Evolutionary conservation across 768 basidiomycete genomes (phyloP).

Genomic region (Auriscalpium vulgare): DNA sequence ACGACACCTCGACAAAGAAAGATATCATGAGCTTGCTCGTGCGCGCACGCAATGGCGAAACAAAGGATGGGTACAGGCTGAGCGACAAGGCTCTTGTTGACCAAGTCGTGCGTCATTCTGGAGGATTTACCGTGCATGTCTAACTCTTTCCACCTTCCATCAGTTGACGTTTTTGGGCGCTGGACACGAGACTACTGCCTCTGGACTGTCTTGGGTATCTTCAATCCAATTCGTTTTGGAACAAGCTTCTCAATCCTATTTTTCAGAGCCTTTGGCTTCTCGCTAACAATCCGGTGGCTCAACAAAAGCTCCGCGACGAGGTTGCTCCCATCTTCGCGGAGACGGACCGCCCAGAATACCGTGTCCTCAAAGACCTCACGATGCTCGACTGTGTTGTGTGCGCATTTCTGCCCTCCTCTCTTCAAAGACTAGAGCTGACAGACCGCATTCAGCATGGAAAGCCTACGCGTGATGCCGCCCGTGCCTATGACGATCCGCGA

Average conservation of each 20-base stretch:
- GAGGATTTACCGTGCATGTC: not conserved
- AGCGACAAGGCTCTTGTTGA: slow-evolving; percentile 12
- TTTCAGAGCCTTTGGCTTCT: slow-evolving; percentile 20
- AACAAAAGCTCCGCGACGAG: slow-evolving; percentile 28
- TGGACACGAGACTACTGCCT: slow-evolving; percentile 18
- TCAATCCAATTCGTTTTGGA: not conserved
- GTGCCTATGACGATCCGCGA: slow-evolving; percentile 17
- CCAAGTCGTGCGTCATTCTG: slow-evolving; percentile 11
- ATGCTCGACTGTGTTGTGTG: slow-evolving; percentile 17
- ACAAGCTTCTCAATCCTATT: not conserved
- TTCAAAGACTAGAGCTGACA: not conserved
- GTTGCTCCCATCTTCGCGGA: slow-evolving; percentile 15
- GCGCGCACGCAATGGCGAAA: slow-evolving; percentile 7
- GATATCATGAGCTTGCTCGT: slow-evolving; percentile 16
- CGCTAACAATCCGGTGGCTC: slow-evolving; percentile 23
- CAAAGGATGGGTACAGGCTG: slow-evolving; percentile 8
- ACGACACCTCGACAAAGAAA: slow-evolving; percentile 5
- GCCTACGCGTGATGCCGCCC: slow-evolving; percentile 15
- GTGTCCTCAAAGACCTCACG: slow-evolving; percentile 10
- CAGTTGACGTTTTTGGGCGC: slow-evolving; percentile 17
- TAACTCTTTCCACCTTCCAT: slow-evolving; percentile 1
- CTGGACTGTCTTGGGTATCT: slow-evolving; percentile 22
- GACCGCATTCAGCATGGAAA: slow-evolving; percentile 10
- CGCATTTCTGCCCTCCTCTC: not conserved
- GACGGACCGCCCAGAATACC: slow-evolving; percentile 12